Evolutionary conservation across 495 filamentous ascomycete species (phyloP).

Genomic region (Antarctomyces pellizariae): DNA sequence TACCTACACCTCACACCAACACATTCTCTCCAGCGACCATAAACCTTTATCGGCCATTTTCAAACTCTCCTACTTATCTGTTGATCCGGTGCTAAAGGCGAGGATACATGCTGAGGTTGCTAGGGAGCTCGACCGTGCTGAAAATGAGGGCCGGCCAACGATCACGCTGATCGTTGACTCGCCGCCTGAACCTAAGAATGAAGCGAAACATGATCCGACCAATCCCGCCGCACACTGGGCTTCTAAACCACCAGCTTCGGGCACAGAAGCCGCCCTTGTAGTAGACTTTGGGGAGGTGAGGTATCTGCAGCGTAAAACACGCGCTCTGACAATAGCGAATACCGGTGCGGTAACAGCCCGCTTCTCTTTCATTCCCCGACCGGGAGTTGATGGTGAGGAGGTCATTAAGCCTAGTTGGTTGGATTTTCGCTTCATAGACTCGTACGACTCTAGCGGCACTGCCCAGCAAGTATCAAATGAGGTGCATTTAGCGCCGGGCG

Average conservation of each 20-base stretch:
- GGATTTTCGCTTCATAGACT: conserved; percentile 29
- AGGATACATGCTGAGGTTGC: conserved; percentile 73
- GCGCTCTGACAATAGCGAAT: conserved; percentile 67
- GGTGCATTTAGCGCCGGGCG: conserved; percentile 56
- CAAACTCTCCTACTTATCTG: conserved; percentile 58
- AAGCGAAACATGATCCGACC: conserved; percentile 9
- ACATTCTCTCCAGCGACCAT: conserved; percentile 80
- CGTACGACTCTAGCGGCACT: conserved; percentile 16
- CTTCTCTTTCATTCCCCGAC: conserved; percentile 50
- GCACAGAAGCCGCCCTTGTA: conserved; percentile 22
- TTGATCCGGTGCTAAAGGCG: conserved; percentile 59
- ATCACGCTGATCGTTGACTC: conserved; percentile 68
- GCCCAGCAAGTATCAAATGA: conserved; percentile 15
- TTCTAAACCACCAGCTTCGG: conserved; percentile 8
- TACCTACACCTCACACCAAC: conserved; percentile 66
- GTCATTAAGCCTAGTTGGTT: conserved; percentile 37
- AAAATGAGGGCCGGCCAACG: conserved; percentile 73
- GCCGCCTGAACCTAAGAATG: conserved; percentile 11
- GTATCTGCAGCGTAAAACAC: conserved; percentile 37
- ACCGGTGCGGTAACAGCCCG: conserved; percentile 58
- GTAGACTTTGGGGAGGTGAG: conserved; percentile 56
- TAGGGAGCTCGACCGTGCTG: conserved; percentile 65
- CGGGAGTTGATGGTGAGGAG: conserved; percentile 22
- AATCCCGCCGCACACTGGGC: conserved; percentile 7
- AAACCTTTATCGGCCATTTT: conserved; percentile 75